Evolutionary conservation across 768 basidiomycete species (phyloP), one percentile per base, ranked within the genome.

Genomic region (Phaeolepiota aurea): DNA sequence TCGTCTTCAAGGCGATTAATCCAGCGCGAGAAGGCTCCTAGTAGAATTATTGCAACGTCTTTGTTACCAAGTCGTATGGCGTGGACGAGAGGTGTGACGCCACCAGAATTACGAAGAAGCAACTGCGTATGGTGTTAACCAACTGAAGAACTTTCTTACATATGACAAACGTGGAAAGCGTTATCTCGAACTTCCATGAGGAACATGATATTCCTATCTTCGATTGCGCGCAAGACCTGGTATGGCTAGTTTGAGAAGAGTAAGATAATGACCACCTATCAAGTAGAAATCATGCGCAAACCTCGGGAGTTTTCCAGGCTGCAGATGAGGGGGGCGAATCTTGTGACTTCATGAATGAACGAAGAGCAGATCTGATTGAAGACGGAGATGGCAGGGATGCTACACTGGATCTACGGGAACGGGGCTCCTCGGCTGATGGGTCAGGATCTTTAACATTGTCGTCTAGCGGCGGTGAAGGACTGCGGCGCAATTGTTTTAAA

Each of bases 11-110:
- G 69, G 52, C 87, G 72, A 56, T 98, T 98, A 41, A 98, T 78
- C 68, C 82, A 94, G 15, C 92, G 78, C 10, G 89, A 92, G 54
- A 96, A 80, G 10, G 93, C 90, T 10, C 93, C 93, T 11, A 96
- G 58, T 2, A 98, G 68, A 3, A 94, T 52, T 44, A 98, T 87
- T 3, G 89, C 85, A 5, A 97, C 77, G 38, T 96, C 91, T 44
- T 76, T 68, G 49, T 89, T 82, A 19, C 86, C 84, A 20, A 87
- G 81, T 16, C 84, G 71, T 72, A 94, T 89, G 1, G 91, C 89
- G 54, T 97, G 90, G 4, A 96, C 74, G 11, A 98, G 75, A 4
- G 93, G 92, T 1, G 91, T 91, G 16, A 81, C 79, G 30, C 86
- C 83, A 2, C 88, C 90, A 25, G 80, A 80, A 54, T 87, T 87